Evolutionary conservation across 2,329 filamentous ascomycete species (phyloP).

Genomic region (Colletotrichum sojae): DNA sequence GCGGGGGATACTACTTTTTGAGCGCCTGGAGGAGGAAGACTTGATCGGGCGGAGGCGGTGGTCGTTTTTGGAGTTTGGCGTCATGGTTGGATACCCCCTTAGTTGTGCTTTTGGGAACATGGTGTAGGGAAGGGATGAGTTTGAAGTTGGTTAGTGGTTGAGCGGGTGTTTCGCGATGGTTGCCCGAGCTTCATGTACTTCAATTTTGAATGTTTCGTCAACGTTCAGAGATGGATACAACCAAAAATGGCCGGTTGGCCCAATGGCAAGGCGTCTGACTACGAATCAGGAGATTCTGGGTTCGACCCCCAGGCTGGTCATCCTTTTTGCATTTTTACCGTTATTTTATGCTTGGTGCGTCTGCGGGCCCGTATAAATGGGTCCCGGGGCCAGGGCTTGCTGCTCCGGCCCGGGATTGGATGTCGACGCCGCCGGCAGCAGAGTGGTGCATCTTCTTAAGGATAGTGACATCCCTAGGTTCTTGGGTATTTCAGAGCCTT

Average conservation of each 20-base stretch:
- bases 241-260: constrained; percentile 46
- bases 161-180: not conserved
- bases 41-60: not conserved
- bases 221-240: constrained; percentile 13
- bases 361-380: constrained; percentile 24
- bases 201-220: too few relatives aligned
- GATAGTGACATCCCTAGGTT: too few relatives aligned
- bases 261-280: constrained; percentile 61
- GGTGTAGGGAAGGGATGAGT: too few relatives aligned
- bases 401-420: constrained; percentile 24
- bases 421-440: not conserved
- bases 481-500: too few relatives aligned
- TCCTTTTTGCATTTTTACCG: constrained; percentile 4
- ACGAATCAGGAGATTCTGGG: constrained; percentile 46
- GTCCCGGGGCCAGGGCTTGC: constrained; percentile 26
- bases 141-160: too few relatives aligned
- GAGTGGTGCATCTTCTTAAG: not conserved
- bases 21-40: constrained; percentile 26
- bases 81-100: not conserved
- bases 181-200: not conserved
- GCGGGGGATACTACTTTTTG: constrained; percentile 26
- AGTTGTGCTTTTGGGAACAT: not conserved
- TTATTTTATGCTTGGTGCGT: not conserved
- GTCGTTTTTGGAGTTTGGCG: not conserved
- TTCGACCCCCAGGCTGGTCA: constrained; percentile 42